A percentile compares a stretch with the other conserved stretches of the same genome.
These are phyloP conservation scores for Lipomyces chichibuensis DNA, from an alignment of 805 yeast species.

Conservation along the genomic window DNA sequence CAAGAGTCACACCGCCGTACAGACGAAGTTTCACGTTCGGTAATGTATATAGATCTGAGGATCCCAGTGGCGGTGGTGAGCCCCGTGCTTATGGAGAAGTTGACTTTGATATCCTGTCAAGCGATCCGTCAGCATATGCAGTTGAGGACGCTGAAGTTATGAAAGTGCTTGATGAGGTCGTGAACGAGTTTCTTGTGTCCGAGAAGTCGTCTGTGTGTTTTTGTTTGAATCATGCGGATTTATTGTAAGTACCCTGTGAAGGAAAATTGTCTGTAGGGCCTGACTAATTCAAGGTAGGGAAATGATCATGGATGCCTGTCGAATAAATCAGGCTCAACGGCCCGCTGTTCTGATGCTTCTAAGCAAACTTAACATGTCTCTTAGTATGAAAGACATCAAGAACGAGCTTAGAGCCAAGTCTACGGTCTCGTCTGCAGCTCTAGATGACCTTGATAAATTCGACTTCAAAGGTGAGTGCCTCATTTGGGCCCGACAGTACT, in stretches of 20 bases:
- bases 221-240: slow-evolving; percentile 77
- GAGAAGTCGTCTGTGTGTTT: slow-evolving; percentile 59
- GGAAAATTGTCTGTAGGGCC: not conserved
- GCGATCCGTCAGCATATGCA: slow-evolving; percentile 51
- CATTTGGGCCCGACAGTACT: not conserved
- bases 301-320: slow-evolving; percentile 73
- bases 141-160: slow-evolving; percentile 87
- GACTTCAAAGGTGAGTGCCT: slow-evolving; percentile 56
- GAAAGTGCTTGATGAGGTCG: slow-evolving; percentile 76
- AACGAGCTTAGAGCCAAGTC: slow-evolving; percentile 63
- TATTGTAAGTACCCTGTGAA: slow-evolving; percentile 56
- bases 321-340: slow-evolving; percentile 73
- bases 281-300: slow-evolving; percentile 4
- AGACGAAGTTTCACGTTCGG: slow-evolving; percentile 74
- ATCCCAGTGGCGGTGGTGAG: slow-evolving; percentile 50
- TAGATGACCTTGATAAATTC: slow-evolving; percentile 79
- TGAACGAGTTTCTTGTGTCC: slow-evolving; percentile 64
- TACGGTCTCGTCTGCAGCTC: slow-evolving; percentile 75
- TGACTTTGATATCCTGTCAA: slow-evolving; percentile 78
- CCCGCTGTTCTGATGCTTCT: slow-evolving; percentile 67
- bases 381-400: slow-evolving; percentile 61
- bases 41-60: slow-evolving; percentile 65
- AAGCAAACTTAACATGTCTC: slow-evolving; percentile 76
- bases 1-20: slow-evolving; percentile 59
- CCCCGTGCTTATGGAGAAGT: slow-evolving; percentile 68